Conservation (phyloP, 2,329 filamentous ascomycete species). For the Balansia obtecta region DNA sequence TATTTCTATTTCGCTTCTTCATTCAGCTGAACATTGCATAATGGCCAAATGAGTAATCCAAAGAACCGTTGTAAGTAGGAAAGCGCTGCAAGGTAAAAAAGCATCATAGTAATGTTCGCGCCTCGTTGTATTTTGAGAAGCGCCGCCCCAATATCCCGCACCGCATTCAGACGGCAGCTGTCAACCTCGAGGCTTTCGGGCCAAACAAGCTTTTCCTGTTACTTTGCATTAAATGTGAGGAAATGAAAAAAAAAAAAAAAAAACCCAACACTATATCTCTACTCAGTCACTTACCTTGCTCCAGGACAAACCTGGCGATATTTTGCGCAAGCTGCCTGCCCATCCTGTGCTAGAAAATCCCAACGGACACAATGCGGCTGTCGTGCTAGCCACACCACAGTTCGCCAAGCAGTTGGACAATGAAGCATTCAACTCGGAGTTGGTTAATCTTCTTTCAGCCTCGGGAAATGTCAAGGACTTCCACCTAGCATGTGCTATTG, state of each 20-base stretch:
- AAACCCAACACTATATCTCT: not conserved
- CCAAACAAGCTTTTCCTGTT: conserved; percentile 14
- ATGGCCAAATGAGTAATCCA: too few relatives aligned
- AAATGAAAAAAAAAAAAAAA: too few relatives aligned
- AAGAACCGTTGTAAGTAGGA: not conserved
- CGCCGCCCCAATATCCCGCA: conserved; percentile 1
- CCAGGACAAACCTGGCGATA: conserved; percentile 8
- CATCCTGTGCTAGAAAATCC: conserved; percentile 17
- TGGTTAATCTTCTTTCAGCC: conserved; percentile 35
- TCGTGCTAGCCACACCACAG: conserved; percentile 37
- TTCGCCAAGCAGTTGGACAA: conserved; percentile 37
- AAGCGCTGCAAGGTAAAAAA: not conserved
- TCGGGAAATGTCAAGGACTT: conserved; percentile 24
- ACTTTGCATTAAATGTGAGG: conserved; percentile 8
- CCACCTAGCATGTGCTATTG: conserved; percentile 40
- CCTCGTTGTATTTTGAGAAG: conserved; percentile 11
- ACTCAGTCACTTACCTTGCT: not conserved
- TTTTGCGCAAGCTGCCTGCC: conserved; percentile 12
- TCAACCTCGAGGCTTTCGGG: conserved; percentile 6
- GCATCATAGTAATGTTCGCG: conserved; percentile 13
- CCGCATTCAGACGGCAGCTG: conserved; percentile 6
- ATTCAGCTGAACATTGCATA: too few relatives aligned
- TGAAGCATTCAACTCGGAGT: conserved; percentile 25
- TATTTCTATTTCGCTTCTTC: too few relatives aligned
- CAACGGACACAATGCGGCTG: conserved; percentile 26